A percentile compares a stretch with the other conserved stretches of the same genome.
phyloP scores from a whole-genome alignment of 768 basidiomycete genomes.

The Xerocomus brunneocitrinus region DNA sequence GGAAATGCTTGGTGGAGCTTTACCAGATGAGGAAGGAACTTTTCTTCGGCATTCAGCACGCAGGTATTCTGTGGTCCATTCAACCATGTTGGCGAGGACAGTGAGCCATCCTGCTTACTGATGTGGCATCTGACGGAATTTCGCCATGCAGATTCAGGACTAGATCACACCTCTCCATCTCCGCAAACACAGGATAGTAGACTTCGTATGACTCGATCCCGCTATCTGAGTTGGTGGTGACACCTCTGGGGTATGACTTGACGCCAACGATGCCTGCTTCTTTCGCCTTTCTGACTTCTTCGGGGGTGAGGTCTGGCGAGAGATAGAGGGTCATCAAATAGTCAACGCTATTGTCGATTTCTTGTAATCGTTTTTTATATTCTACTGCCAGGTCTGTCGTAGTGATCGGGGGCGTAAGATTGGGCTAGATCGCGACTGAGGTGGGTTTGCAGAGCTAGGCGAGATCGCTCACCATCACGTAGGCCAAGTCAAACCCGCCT shows the following conservation, averaged over 20 bases:
- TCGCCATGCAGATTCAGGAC: constrained; percentile 97
- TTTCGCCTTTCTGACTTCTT: constrained; percentile 86
- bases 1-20: constrained; percentile 84
- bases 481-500: constrained; percentile 89
- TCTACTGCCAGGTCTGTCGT: constrained; percentile 73
- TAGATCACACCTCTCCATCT: constrained; percentile 91
- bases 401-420: constrained; percentile 84
- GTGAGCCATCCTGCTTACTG: constrained; percentile 35
- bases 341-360: constrained; percentile 70
- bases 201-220: constrained; percentile 94
- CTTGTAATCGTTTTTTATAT: constrained; percentile 73
- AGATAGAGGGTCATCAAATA: constrained; percentile 97
- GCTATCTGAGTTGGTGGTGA: constrained; percentile 94
- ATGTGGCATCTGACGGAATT: constrained; percentile 76
- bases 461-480: constrained; percentile 78
- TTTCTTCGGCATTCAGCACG: constrained; percentile 88
- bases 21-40: constrained; percentile 83
- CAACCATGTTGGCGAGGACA: neutral
- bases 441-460: constrained; percentile 4
- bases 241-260: constrained; percentile 95
- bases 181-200: constrained; percentile 90
- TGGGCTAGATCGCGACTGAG: constrained; percentile 57
- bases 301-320: constrained; percentile 84
- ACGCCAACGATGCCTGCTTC: constrained; percentile 81
- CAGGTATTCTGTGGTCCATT: constrained; percentile 64